A percentile compares a stretch with the other conserved stretches of the same genome.
Evolutionary conservation across 2,329 filamentous ascomycete species (phyloP).

Genomic region (Apiospora aurea): DNA sequence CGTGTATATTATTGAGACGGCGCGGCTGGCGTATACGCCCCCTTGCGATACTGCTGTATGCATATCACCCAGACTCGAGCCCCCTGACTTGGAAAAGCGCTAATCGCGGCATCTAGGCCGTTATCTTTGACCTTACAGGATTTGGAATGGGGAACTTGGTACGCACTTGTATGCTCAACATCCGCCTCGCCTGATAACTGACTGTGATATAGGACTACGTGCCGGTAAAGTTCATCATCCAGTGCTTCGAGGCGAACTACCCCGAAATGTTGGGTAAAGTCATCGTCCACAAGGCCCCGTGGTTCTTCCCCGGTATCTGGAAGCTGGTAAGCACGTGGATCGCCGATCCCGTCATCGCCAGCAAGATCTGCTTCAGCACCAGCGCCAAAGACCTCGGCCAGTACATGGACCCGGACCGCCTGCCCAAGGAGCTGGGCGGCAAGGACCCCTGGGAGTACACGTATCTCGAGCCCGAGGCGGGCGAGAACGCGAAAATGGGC

Average conservation of each 20-base stretch:
- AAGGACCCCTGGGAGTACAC: slow-evolving; percentile 82
- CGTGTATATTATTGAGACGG: slow-evolving; percentile 90
- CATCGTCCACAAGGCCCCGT: slow-evolving; percentile 91
- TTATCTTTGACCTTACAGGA: slow-evolving; percentile 92
- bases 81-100: background rate
- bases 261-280: slow-evolving; percentile 88
- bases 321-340: background rate
- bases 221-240: slow-evolving; percentile 97
- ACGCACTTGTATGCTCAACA: slow-evolving; percentile 26
- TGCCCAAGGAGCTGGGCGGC: slow-evolving; percentile 83
- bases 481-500: slow-evolving; percentile 78
- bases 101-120: slow-evolving; percentile 76
- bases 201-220: slow-evolving; percentile 74
- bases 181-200: slow-evolving; percentile 26
- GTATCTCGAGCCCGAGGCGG: slow-evolving; percentile 75
- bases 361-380: slow-evolving; percentile 90
- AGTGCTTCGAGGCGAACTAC: slow-evolving; percentile 97
- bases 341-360: slow-evolving; percentile 70
- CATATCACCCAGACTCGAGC: background rate
- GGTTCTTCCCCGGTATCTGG: slow-evolving; percentile 81
- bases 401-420: slow-evolving; percentile 73
- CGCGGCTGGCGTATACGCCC: slow-evolving; percentile 72
- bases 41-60: background rate
- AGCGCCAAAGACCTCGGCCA: slow-evolving; percentile 76
- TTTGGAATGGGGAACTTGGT: slow-evolving; percentile 94